Evolutionary conservation across 495 filamentous ascomycete species (phyloP), one percentile per base, ranked within the genome.

Genomic region (Lichina pygmaea): DNA sequence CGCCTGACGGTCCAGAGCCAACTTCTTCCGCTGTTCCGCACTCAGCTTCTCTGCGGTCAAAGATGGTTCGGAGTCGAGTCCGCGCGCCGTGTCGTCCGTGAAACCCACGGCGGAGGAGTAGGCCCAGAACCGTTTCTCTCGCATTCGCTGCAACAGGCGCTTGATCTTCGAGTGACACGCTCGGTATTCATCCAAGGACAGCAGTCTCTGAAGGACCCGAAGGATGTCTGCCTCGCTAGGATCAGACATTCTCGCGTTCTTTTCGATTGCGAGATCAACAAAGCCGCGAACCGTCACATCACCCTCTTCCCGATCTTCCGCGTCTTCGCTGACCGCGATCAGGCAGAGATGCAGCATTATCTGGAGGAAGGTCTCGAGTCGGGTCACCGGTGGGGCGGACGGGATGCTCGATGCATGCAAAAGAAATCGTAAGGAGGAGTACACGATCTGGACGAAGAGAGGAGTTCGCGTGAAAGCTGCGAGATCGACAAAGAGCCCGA

Each of bases 311-410:
- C 67, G 64, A 42, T 83, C 78, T 37, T 63, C 60, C 32, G 69
- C 60, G 53, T 94, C 89, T 60, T 95, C 91, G 10, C 77, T 58
- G 33, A 86, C 73, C 34, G 85, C 84, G 36, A 89, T 68, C 34
- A 94, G 69, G 7, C 78, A 66, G 32, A 99, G 66, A 58, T 95
- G 89, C 36, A 99, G 59, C 10, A 92, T 73, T 33, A 93, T 77
- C 53, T 94, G 85, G 34, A 95, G 57, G 65, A 89, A 94, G 4
- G 79, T 78, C 58, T 99, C 89, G 32, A 94, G 66, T 37, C 86
- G 68, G 5, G 85, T 92, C 7, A 65, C 62, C 24, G 80, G 84
- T 36, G 93, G 78, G 30, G 61, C 66, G 5, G 80, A 77, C 0
- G 75, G 81, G 9, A 70, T 61, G 24, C 67, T 62, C 46, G 73